phyloP scores from a whole-genome alignment of 1,139 yeast species.

The Nadsonia starkeyi-henricii region DNA sequence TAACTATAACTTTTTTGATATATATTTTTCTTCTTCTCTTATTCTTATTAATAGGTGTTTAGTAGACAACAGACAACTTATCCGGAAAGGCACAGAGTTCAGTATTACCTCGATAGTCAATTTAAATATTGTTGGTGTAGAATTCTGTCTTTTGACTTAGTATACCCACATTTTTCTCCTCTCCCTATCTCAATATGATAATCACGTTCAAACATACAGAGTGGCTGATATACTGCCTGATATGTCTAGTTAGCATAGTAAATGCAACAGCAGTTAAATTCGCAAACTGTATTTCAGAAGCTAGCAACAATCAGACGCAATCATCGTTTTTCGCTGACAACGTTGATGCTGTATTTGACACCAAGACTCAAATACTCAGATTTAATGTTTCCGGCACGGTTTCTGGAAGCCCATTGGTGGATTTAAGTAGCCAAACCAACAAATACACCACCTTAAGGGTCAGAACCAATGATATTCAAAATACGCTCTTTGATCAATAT shows the following conservation, averaged over 20 bases:
- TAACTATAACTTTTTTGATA: no score
- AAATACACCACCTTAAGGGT: constrained; percentile 5
- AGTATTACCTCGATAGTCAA: no score
- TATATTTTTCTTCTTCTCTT: no score
- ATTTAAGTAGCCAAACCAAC: constrained; percentile 3
- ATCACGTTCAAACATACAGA: constrained; percentile 2
- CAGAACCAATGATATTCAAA: neutral
- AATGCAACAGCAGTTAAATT: constrained; percentile 3
- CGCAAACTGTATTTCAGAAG: neutral
- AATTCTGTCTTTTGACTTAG: no score
- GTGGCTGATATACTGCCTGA: constrained; percentile 6
- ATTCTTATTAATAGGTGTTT: no score
- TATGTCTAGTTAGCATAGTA: constrained; percentile 1
- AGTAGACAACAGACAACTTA: no score
- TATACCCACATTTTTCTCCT: no score
- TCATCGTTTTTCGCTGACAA: neutral
- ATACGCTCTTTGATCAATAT: neutral
- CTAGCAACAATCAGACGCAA: neutral
- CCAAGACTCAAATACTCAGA: neutral
- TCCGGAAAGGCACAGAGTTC: no score
- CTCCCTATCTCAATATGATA: neutral
- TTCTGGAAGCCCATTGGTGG: neutral
- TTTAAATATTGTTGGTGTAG: no score
- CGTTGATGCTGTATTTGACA: constrained; percentile 2
- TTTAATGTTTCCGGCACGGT: constrained; percentile 1